A percentile compares a stretch with the other conserved stretches of the same genome.
Evolutionary conservation across 768 basidiomycete genomes (phyloP).

Genomic region (Chalciporus pseudorubinellus): DNA sequence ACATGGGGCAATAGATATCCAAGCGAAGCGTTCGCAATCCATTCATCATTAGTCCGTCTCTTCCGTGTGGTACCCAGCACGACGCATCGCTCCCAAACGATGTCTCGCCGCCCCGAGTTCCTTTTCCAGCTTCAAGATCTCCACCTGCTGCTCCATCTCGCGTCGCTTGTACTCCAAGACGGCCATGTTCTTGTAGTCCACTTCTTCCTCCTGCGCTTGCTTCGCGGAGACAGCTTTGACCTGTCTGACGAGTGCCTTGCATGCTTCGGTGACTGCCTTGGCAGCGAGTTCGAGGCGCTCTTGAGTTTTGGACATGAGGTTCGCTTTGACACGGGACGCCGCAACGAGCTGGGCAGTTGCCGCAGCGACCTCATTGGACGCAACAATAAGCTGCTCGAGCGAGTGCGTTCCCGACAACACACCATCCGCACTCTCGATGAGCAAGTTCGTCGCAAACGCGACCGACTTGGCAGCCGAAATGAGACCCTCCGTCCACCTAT

Average conservation of each 20-base stretch:
- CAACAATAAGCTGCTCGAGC: slow-evolving; percentile 97
- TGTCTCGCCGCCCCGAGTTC: slow-evolving; percentile 86
- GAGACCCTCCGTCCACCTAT: slow-evolving; percentile 98
- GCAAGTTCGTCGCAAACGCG: slow-evolving; percentile 90
- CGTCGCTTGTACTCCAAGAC: slow-evolving; percentile 92
- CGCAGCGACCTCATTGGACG: slow-evolving; percentile 98
- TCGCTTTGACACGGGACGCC: slow-evolving; percentile 96
- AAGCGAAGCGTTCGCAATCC: background rate
- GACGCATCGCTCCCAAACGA: slow-evolving; percentile 78
- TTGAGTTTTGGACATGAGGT: slow-evolving; percentile 98
- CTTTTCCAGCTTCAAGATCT: slow-evolving; percentile 94
- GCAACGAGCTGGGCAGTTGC: slow-evolving; percentile 98
- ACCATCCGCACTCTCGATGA: slow-evolving; percentile 98
- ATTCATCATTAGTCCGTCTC: slow-evolving; percentile 58
- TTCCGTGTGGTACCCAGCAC: slow-evolving; percentile 86
- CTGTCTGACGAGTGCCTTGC: slow-evolving; percentile 92
- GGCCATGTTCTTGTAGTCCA: slow-evolving; percentile 87
- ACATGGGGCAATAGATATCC: background rate
- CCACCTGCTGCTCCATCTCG: slow-evolving; percentile 99
- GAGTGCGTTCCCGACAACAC: slow-evolving; percentile 96
- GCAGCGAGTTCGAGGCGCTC: slow-evolving; percentile 94
- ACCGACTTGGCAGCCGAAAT: slow-evolving; percentile 98
- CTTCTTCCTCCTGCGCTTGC: slow-evolving; percentile 76
- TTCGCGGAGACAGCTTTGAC: slow-evolving; percentile 93
- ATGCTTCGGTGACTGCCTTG: slow-evolving; percentile 96